phyloP scores from a whole-genome alignment of 176 grass and related monocot genomes.

The Carex scoparia region DNA sequence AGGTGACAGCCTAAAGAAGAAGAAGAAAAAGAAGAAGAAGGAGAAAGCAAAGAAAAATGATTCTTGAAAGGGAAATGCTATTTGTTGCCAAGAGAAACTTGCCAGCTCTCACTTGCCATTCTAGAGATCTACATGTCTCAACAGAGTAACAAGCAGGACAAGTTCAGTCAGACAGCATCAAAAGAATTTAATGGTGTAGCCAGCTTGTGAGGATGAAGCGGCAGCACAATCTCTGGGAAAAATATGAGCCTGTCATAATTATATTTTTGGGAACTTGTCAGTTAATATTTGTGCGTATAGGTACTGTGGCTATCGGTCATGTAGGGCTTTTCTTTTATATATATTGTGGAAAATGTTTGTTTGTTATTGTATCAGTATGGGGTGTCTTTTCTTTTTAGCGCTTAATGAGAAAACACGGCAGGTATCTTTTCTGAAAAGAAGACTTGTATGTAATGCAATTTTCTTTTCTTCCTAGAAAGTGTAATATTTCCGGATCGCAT shows the following conservation, averaged over 20 bases:
- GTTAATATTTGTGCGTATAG: not conserved
- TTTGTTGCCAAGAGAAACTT: slow-evolving; percentile 12
- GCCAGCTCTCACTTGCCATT: not conserved
- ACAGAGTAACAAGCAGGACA: not conserved
- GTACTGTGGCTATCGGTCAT: not conserved
- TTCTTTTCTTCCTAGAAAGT: not conserved
- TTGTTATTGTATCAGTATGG: not conserved
- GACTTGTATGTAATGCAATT: not conserved
- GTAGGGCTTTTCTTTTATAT: not conserved
- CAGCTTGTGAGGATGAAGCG: not conserved
- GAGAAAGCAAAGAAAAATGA: slow-evolving; percentile 40
- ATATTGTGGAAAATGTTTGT: not conserved
- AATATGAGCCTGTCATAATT: not conserved
- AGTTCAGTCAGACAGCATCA: not conserved
- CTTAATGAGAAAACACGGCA: not conserved
- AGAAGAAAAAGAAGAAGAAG: slow-evolving; percentile 54
- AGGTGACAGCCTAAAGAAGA: slow-evolving; percentile 49
- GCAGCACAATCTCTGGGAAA: not conserved
- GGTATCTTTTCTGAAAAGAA: not conserved
- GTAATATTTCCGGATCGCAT: not conserved
- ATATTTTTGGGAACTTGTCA: not conserved
- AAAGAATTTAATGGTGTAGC: not conserved
- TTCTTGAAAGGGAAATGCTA: not conserved
- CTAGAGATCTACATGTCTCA: not conserved
- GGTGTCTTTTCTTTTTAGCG: not conserved